Conservation (phyloP, 305 asterid genomes). For the Lippia alba region DNA sequence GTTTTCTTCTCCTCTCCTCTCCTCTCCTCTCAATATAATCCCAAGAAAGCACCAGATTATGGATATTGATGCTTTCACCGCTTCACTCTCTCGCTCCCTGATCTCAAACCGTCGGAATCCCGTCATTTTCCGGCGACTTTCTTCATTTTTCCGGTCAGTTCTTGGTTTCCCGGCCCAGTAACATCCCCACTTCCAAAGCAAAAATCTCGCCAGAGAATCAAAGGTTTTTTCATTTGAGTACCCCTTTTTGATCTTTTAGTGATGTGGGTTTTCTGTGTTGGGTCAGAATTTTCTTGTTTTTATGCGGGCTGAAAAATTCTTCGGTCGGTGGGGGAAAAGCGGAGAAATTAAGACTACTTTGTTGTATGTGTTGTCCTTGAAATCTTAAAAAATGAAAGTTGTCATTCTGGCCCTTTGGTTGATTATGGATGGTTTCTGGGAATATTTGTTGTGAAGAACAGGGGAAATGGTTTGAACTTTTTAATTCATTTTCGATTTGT, state of each 20-base stretch:
- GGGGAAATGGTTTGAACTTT: slow-evolving; percentile 31
- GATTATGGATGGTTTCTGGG: slow-evolving; percentile 28
- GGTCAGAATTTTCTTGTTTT: neutral
- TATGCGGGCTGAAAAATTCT: neutral
- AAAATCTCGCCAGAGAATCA: slow-evolving; percentile 13
- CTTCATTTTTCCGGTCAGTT: slow-evolving; percentile 43
- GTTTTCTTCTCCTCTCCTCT: slow-evolving; percentile 52
- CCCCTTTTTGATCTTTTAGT: slow-evolving; percentile 5
- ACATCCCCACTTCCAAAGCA: slow-evolving; percentile 26
- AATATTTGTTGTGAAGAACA: slow-evolving; percentile 21
- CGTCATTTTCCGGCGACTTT: slow-evolving; percentile 41
- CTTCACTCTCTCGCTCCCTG: slow-evolving; percentile 42
- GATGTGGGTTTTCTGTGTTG: slow-evolving; percentile 28
- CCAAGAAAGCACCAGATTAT: slow-evolving; percentile 31
- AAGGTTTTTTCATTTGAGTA: slow-evolving; percentile 39
- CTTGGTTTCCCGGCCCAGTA: slow-evolving; percentile 32
- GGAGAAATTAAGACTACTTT: neutral
- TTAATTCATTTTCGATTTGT: slow-evolving; percentile 32
- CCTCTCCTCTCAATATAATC: slow-evolving; percentile 31
- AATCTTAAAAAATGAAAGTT: slow-evolving; percentile 6
- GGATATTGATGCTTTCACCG: slow-evolving; percentile 45
- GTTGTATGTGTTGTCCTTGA: slow-evolving; percentile 13
- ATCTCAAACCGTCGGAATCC: slow-evolving; percentile 40
- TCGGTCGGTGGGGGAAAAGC: neutral
- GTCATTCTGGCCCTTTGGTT: neutral